Evolutionary conservation across 2,329 filamentous ascomycete species (phyloP), one percentile per base, ranked within the genome.

Genomic region (Talaromyces sp.): DNA sequence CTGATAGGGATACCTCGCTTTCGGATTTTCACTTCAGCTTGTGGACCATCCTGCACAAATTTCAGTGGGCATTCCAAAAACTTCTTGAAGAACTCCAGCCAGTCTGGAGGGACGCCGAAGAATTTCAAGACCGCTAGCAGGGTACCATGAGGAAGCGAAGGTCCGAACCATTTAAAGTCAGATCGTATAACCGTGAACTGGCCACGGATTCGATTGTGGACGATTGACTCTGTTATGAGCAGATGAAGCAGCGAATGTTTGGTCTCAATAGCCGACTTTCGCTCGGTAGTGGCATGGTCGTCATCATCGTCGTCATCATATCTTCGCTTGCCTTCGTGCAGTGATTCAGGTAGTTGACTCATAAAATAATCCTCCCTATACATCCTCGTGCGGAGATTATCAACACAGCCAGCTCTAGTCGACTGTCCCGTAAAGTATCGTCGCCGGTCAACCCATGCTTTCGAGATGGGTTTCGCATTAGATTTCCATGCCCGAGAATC

Each of bases 41-140:
- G 74, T 0, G 81, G 73, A 2, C 83, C 83, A 59, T 89, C 86
- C 1, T 85, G 80, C 1, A 77, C 70, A 67, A 90, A 88, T 63
- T 81, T 83, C 47, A 90, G 75, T 0, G 88, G 88, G 0, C 85
- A 82, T 68, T 85, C 80, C 0, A 91, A 80, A 65, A 87, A 89
- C 2, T 78, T 81, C 13, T 73, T 75, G 73, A 90, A 91, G 72
- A 91, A 88, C 6, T 73, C 72, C 1, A 89, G 71, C 84, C 88
- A 89, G 0, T 70, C 74, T 2, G 83, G 73, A 0, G 85, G 82
- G 3, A 90, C 79, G 0, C 86, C 86, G 53, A 91, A 82, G 70
- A 86, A 88, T 31, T 81, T 76, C 67, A 91, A 73, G 0, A 89
- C 79, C 0, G 80, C 74, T n/a, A 85, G 75, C 19, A 90, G 82